Base-by-base conservation (phyloP, 2,329 filamentous ascomycete genomes). In the Botryotinia convoluta region DNA sequence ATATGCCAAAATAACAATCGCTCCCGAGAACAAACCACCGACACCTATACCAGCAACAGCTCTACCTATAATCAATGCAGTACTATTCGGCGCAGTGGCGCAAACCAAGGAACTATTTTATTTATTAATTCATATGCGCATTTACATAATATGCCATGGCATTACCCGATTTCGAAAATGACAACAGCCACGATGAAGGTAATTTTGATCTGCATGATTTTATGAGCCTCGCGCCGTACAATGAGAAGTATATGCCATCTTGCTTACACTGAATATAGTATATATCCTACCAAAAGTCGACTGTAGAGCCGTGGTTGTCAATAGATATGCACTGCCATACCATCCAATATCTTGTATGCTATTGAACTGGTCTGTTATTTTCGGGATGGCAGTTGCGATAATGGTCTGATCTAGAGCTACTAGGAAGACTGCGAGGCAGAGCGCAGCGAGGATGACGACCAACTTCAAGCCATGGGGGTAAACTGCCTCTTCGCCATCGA, bases 301-400 rank as follows among this genome's bases (percentile, higher is more conserved):
- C 72, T 79, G 78, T 42, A 79, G 77, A 14, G 77, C 83, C 75
- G 79, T 82, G 63, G 78, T 81, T 3, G 82, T 82, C 51, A 84
- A 76, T 64, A 83, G 76, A 70, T 83, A 83, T 42, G 82, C 81
- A 71, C 79, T 81, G 2, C 83, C 83, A 72, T 85, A 85, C 84
- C 84, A 86, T 61, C 83, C 84, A 32, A 86, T 82, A 75, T 86
- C 84, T 26, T 81, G 78, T 2, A 85, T 79, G 60, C 82, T 81
- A 51, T 84, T 79, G 76, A 83, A 82, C 22, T 82, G 77, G 75
- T 82, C 79, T 0, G 82, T 83, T 70, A 83, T 83, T 69, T 82
- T 81, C 4, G 82, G 82, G 62, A 83, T 83, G 26, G 82, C 82
- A 9, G 82, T 83, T 6, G 82, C 80, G 72, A 81, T 81, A 73